phyloP scores from a whole-genome alignment of 2,329 filamentous ascomycete species.

The Xylariaceae sp. region DNA sequence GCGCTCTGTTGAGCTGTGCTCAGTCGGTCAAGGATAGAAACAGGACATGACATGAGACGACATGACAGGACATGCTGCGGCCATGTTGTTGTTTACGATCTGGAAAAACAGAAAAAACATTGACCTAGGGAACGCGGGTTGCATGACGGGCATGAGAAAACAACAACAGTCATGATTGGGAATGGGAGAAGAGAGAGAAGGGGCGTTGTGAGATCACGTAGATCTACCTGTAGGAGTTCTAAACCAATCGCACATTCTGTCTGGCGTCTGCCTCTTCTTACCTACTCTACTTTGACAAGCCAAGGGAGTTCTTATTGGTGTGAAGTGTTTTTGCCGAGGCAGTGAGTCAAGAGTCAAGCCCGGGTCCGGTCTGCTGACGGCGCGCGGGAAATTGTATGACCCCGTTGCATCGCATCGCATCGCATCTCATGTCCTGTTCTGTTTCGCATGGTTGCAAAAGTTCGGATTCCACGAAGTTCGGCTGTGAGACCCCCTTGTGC shows the following conservation, averaged over 20 bases:
- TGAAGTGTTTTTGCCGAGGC: neutral
- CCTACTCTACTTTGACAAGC: neutral
- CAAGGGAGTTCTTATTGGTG: neutral
- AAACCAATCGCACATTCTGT: neutral
- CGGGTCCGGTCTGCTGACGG: neutral
- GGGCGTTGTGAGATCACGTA: neutral
- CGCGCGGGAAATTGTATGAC: neutral
- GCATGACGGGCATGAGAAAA: neutral
- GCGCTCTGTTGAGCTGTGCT: conserved; percentile 11
- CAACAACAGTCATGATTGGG: neutral
- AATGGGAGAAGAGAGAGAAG: neutral
- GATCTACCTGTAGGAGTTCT: neutral
- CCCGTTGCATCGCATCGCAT: too few species aligned
- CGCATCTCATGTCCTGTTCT: too few species aligned
- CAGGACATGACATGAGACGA: conserved; percentile 5
- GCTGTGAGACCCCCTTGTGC: too few species aligned
- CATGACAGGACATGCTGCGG: neutral
- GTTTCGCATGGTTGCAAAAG: too few species aligned
- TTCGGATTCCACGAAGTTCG: too few species aligned
- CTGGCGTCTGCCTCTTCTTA: neutral
- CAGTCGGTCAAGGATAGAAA: conserved; percentile 19
- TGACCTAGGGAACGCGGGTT: neutral
- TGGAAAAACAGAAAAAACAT: conserved; percentile 1
- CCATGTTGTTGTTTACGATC: conserved; percentile 7
- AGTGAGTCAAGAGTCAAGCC: neutral